A percentile compares a stretch with the other conserved stretches of the same genome.
Conservation (phyloP, 179 eudicot species). For the Nepenthes alata region DNA sequence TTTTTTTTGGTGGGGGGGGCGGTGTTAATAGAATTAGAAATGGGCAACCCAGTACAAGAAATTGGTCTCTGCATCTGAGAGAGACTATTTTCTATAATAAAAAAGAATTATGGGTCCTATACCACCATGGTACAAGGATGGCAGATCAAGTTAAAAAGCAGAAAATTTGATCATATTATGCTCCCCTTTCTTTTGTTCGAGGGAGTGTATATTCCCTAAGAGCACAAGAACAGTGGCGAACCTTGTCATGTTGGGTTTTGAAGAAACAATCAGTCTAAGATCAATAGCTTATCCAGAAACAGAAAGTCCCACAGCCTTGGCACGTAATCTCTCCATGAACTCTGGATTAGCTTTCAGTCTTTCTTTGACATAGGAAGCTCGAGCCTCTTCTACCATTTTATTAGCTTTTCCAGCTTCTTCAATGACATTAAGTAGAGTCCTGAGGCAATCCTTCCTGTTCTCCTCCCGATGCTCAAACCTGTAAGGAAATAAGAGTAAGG, state of each 20-base stretch:
- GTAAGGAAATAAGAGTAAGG: not conserved
- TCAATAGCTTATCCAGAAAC: not conserved
- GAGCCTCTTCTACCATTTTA: slow-evolving; percentile 52
- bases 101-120: too few species aligned
- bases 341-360: slow-evolving; percentile 68
- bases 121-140: too few species aligned
- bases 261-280: not conserved
- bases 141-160: too few species aligned
- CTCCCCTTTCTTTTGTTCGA: too few species aligned
- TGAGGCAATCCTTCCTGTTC: slow-evolving; percentile 91
- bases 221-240: not conserved
- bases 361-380: slow-evolving; percentile 50
- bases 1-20: too few species aligned
- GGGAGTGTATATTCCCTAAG: too few species aligned
- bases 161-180: too few species aligned
- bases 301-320: slow-evolving; percentile 24
- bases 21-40: too few species aligned
- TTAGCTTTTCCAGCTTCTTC: slow-evolving; percentile 93
- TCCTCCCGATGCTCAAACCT: slow-evolving; percentile 97
- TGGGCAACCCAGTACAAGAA: too few species aligned
- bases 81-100: too few species aligned
- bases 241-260: not conserved
- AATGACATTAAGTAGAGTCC: slow-evolving; percentile 55
- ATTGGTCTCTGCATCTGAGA: too few species aligned
- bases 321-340: slow-evolving; percentile 77